Base-by-base conservation (phyloP, 192 early-diverging fungal species). In the Podila epigama region DNA sequence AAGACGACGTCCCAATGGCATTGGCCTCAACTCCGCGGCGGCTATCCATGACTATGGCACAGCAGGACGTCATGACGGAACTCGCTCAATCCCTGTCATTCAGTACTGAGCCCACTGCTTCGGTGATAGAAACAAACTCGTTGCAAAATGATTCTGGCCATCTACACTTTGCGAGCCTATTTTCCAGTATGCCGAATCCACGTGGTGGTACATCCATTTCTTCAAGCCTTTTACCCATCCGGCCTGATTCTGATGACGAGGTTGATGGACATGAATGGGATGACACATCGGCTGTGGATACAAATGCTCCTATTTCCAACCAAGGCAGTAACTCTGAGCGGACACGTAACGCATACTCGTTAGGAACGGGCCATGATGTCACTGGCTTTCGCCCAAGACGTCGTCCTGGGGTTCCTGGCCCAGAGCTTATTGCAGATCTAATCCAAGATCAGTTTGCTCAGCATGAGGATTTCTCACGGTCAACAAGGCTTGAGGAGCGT, bases 141-240 rank as follows among this genome's bases (percentile, higher is more conserved):
- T n/a, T n/a, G n/a, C n/a, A n/a, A n/a, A n/a, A n/a, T n/a, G n/a
- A n/a, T n/a, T n/a, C n/a, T n/a, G n/a, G n/a, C n/a, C n/a, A n/a
- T n/a, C n/a, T n/a, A n/a, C n/a, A n/a, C n/a, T 48, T 48, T 10
- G 44, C n/a, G 44, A 48, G 4, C 11, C 18, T 61, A 3, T 56
- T 31, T 48, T 22, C 39, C 11, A 51, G 63, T n/a, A 34, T 66
- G 16, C 51, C 59, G n/a, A 75, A 62, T 25, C 53, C 71, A 55
- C 63, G 63, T 29, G 62, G 60, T n/a, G 63, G 64, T 11, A 75
- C 71, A 16, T 75, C 64, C 9, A 75, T 66, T 32, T 75, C 71
- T 10, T 75, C 71, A 0, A 66, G 64, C 28, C 51, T 66, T 15
- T 20, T 72, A 2, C 70, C 70, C 4, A 72, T 72, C 32, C 56